phyloP scores from a whole-genome alignment of 225 moss, liverwort and hornwort species.

The Polytrichum commune region DNA sequence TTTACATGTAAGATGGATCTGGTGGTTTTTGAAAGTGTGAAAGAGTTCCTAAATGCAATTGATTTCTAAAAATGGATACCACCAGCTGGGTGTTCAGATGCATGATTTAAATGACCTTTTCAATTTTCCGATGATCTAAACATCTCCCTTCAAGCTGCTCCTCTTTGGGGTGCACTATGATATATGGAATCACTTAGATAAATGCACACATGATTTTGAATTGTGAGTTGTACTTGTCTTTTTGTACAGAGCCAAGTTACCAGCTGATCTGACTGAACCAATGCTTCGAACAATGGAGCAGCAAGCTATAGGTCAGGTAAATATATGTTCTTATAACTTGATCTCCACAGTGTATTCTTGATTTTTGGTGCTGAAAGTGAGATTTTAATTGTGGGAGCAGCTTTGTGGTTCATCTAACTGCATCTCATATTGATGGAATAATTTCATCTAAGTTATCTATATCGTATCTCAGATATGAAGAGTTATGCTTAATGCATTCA shows the following conservation, averaged over 20 bases:
- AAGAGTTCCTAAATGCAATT: neutral
- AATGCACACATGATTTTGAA: too few species aligned
- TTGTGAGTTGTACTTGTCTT: neutral
- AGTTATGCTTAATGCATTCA: too few species aligned
- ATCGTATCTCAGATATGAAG: too few species aligned
- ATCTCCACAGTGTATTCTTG: too few species aligned
- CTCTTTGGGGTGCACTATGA: too few species aligned
- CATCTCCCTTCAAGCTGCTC: too few species aligned
- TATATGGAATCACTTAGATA: too few species aligned
- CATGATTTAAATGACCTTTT: neutral
- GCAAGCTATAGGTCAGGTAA: constrained; percentile 50
- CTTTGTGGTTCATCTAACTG: too few species aligned
- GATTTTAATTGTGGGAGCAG: neutral
- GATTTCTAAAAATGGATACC: neutral
- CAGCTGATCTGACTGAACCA: constrained; percentile 34
- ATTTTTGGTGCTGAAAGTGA: neutral
- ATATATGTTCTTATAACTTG: neutral
- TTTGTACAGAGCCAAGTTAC: constrained; percentile 33
- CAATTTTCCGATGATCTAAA: too few species aligned
- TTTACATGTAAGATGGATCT: neutral
- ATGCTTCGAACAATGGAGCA: constrained; percentile 39
- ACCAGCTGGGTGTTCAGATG: neutral
- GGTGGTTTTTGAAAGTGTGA: neutral
- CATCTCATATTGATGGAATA: too few species aligned
- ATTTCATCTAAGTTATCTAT: too few species aligned